Base-by-base conservation (phyloP, 1,284 basidiomycete genomes). In the Acaromyces ingoldii region DNA sequence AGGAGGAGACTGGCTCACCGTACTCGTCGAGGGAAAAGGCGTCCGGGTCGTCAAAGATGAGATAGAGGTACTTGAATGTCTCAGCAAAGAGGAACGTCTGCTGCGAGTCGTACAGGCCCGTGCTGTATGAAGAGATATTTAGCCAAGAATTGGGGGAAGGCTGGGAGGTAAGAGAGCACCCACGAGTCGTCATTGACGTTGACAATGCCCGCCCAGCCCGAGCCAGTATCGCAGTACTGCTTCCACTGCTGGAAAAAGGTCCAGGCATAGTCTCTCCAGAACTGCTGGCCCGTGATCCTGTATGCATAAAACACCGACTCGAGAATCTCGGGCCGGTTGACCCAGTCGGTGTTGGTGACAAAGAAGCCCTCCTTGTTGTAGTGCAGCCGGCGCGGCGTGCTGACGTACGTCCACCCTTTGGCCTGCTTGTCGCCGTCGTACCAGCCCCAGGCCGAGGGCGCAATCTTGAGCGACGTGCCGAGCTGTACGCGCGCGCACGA, bases 201-300 rank as follows among this genome's bases (percentile, higher is more conserved):
- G n/a, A 39, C 51, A 39, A 70, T 39, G 10, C 55, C 56, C 3
- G 63, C 60, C 22, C 57, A 49, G 9, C 47, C 52, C 3, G 29
- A 17, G 11, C 28, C 30, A 6, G 52, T 53, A 25, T 80, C 80
- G 72, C 89, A 90, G 72, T 91, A 83, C 71, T 84, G 83, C 67
- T 91, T 82, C 64, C 95, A 92, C 1, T 89, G 83, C 71, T 86
- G 79, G 80, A 93, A 95, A 53, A 93, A 91, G 45, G 80, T 72
- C 91, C 91, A 95, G 15, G 88, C 91, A 65, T 84, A 82, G 33
- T 87, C 83, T 24, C 92, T 84, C 73, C 92, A 66, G 21, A 49
- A 46, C 15, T 55, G n/a, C 43, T 72, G 63, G n/a, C 68, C 68
- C 1, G 66, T 71, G 21, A 60, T 57, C 10, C 70, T 54, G 29